phyloP scores from a whole-genome alignment of 306 rosid species.

The Pyrus bretschneideri region DNA sequence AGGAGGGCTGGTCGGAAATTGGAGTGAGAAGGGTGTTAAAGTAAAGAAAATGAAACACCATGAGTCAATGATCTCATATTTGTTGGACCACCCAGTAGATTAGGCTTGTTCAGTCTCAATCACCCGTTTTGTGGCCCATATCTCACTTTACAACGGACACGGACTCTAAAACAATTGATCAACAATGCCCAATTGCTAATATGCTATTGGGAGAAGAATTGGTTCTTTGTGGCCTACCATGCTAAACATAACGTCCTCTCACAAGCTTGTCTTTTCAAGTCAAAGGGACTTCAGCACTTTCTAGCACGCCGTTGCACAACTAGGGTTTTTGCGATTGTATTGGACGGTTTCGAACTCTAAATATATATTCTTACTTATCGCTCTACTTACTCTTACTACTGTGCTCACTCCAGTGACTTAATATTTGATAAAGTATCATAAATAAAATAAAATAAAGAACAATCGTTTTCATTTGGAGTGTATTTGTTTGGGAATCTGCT shows the following conservation, averaged over 20 bases:
- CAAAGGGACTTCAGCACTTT: neutral
- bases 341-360: too few species aligned
- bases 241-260: neutral
- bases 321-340: too few species aligned
- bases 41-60: neutral
- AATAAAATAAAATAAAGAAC: neutral
- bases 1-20: neutral
- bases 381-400: too few species aligned
- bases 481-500: neutral
- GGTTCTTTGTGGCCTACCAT: slow-evolving; percentile 6
- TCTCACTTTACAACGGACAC: neutral
- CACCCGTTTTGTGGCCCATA: slow-evolving; percentile 24
- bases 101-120: slow-evolving; percentile 12
- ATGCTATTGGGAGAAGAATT: neutral
- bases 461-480: too few species aligned
- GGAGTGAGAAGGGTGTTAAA: neutral
- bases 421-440: neutral
- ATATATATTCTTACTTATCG: too few species aligned
- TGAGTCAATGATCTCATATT: slow-evolving; percentile 13
- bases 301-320: neutral
- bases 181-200: neutral
- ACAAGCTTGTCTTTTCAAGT: neutral
- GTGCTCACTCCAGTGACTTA: too few species aligned
- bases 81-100: slow-evolving; percentile 18
- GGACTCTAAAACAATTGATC: neutral